Evolutionary conservation across 2,329 filamentous ascomycete species (phyloP), one percentile per base, ranked within the genome.

Genomic region (Colletotrichum karsti): DNA sequence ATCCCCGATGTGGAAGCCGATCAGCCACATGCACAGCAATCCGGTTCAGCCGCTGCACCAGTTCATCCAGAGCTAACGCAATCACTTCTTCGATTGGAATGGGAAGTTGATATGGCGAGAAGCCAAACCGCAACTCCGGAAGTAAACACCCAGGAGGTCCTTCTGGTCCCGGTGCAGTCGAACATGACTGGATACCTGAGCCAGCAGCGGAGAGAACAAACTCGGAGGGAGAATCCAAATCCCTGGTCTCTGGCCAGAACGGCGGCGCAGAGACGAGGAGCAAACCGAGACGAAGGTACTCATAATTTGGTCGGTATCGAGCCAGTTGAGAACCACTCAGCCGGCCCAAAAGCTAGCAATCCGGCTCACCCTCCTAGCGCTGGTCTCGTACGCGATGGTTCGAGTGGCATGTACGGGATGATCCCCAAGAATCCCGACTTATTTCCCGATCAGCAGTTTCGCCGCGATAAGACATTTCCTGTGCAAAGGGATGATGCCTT

Each of bases 181-280:
- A 15, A 46, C 8, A 33, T 65, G 7, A 0, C 26, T 18, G 39
- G 59, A 8, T n/a, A 24, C n/a, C 24, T 68, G 12, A 56, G 56
- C 7, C 44, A 53, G 7, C 65, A 65, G 10, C n/a, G 46, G 12
- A 20, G 18, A 4, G n/a, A 59, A 13, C 51, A 67, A 24, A 44
- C 26, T 18, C 48, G 59, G 48, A 18, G 44, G 13, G 37, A 70
- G 24, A 33, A 61, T 13, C 24, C 60, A n/a, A 70, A 68, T 6
- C 69, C 68, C 1, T 71, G 69, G 69, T 44, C 56, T 9, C 50
- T 70, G 13, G 67, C 69, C 26, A 62, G 58, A 18, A 50, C 22
- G 7, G 42, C 67, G 7, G 50, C 58, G 12, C 42, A 33, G 13
- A 54, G 41, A 48, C 44, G 28, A 28, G 44, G 28, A 51, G 26